Base-by-base conservation (phyloP, 192 early-diverging fungal species). In the Backusella liffmaniae region DNA sequence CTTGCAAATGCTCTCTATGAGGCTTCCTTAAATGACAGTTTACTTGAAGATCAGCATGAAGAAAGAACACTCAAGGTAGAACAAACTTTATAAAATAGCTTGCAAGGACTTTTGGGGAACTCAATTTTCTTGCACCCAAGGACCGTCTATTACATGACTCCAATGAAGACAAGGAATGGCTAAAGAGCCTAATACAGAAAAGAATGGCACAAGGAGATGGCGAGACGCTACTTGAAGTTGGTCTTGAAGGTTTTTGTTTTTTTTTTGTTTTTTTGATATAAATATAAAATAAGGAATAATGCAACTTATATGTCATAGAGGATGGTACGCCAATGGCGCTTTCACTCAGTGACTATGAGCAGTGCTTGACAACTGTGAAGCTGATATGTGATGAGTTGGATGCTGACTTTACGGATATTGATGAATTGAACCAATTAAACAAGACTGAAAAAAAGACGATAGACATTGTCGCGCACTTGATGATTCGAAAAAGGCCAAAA, bases 191-290 rank as follows among this genome's bases (percentile, higher is more conserved):
- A 59, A 44, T 94, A 16, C 67, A 51, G 8, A 41, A 71, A 15
- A 85, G 86, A 70, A 84, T 94, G 75, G 76, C 76, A 49, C 86
- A 88, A 67, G 89, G 87, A 32, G 77, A 82, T 26, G 96, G 96
- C 36, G 94, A 97, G 86, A 81, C 88, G 0, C 75, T 97, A 15
- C 84, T 96, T 32, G 94, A 94, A 78, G 80, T 96, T 59, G 94
- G 94, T 5, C 37, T 89, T 18, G 90, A 93, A 74, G 91, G 91
- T 32, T n/a, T n/a, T n/a, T n/a, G n/a, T n/a, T n/a, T n/a, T n/a
- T n/a, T n/a, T n/a, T 30, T 30, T 30, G 1, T 30, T 30, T 30
- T 30, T 30, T 0, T 30, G 30, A 30, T 30, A 30, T 30, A 1
- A n/a, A n/a, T 30, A 30, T 30, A 30, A 30, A 30, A 44, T 37